Evolutionary conservation across 2,329 filamentous ascomycete genomes (phyloP), one percentile per base, ranked within the genome.

Genomic region (Ophiostoma piceae): DNA sequence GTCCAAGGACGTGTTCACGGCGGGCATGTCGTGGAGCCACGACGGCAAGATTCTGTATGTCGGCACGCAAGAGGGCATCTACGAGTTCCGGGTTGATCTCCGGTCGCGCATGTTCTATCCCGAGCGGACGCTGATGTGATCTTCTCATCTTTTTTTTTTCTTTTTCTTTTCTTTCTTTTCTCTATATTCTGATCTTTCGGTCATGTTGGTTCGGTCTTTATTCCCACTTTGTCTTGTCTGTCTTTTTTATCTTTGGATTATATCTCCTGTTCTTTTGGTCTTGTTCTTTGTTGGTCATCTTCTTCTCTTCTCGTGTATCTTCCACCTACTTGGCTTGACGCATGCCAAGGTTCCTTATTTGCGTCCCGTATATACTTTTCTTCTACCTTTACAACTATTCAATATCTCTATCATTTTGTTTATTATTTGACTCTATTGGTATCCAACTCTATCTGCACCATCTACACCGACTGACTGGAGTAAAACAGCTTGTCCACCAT

Each of bases 61-160:
- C 57, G 88, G 85, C 26, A 85, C 87, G 43, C 88, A 92, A 76
- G 88, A 91, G 74, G 91, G 91, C 70, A 89, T 94, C 69, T 92
- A 92, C 75, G 90, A 93, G 79, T 87, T 92, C 74, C 84, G 84
- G 43, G 83, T 94, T 73, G 88, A 92, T 76, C 74, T 88, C 22
- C 82, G 85, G 67, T 83, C 80, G 70, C 83, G 91, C 71, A 90
- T 87, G 77, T 79, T 84, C 41, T 84, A 83, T 72, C 85, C 87
- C 1, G 85, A 83, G 72, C 79, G 87, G 73, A 80, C 80, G 62
- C 79, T 86, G 77, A 82, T 84, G 71, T 88, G 22, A 64, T 66
- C 3, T 35, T 11, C 16, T 39, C 32, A 16, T 32, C 51, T 12
- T 12, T 6, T 65, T 11, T 60, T 37, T 47, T 69, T 19, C 19